Percentiles rank a stretch among this genome's conserved stretches.
Conservation (phyloP, 2,329 filamentous ascomycete species). For the Fusarium chuoi region DNA sequence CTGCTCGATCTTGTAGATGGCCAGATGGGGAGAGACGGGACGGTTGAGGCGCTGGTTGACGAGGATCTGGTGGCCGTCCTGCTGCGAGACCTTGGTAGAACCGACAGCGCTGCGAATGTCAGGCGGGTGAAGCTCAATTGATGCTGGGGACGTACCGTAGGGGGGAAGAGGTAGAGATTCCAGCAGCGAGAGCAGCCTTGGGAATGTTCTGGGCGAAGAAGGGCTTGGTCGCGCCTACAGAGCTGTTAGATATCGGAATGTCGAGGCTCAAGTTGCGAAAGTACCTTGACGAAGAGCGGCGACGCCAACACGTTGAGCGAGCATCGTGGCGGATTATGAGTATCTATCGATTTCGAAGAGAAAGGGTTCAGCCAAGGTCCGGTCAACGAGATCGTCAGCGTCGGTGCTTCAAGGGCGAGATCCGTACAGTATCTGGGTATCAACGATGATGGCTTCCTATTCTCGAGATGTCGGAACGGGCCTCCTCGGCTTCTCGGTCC, state of each 20-base stretch:
- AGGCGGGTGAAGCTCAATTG: neutral
- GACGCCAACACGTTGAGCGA: constrained; percentile 66
- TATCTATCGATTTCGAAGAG: constrained; percentile 4
- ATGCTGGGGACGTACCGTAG: constrained; percentile 53
- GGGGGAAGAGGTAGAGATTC: constrained; percentile 55
- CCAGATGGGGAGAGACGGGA: constrained; percentile 85
- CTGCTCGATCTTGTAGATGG: constrained; percentile 87
- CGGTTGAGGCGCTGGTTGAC: constrained; percentile 82
- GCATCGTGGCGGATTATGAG: constrained; percentile 55
- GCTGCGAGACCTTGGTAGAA: constrained; percentile 65
- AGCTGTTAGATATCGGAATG: constrained; percentile 7
- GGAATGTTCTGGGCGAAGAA: constrained; percentile 61
- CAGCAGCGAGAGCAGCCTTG: constrained; percentile 56
- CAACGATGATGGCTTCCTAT: constrained; percentile 41
- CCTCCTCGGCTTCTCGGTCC: constrained; percentile 57
- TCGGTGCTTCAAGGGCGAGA: constrained; percentile 28
- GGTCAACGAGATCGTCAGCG: constrained; percentile 36
- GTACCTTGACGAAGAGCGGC: constrained; percentile 69
- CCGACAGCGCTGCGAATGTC: constrained; percentile 45
- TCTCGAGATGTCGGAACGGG: constrained; percentile 39
- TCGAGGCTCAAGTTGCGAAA: constrained; percentile 28
- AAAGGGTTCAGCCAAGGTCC: constrained; percentile 25
- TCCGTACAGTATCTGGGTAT: constrained; percentile 4
- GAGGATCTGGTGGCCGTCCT: constrained; percentile 73
- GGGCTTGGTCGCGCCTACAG: constrained; percentile 55